A percentile compares a stretch with the other conserved stretches of the same genome.
These are phyloP conservation scores for Cadophora sp. DNA, from an alignment of 2,329 filamentous ascomycete species.

Conservation along the genomic window DNA sequence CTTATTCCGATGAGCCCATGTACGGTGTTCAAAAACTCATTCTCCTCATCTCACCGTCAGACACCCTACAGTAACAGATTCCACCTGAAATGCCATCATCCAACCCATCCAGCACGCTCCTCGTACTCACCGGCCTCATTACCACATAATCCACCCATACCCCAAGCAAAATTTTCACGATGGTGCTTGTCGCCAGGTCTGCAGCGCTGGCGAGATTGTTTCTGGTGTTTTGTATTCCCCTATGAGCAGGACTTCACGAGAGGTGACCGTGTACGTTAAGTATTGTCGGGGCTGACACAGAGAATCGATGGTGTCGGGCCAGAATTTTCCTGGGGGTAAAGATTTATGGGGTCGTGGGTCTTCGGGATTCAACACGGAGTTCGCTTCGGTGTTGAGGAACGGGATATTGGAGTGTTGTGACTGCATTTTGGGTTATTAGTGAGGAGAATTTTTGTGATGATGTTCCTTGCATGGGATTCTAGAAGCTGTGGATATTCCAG, in stretches of 20 bases:
- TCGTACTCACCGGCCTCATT: slow-evolving; percentile 14
- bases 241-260: slow-evolving; percentile 37
- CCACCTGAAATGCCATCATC: slow-evolving; percentile 6
- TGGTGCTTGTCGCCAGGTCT: not conserved
- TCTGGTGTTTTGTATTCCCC: slow-evolving; percentile 8
- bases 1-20: slow-evolving; percentile 4
- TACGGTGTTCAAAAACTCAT: slow-evolving; percentile 3
- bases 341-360: slow-evolving; percentile 16
- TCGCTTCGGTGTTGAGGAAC: slow-evolving; percentile 11
- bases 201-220: slow-evolving; percentile 7
- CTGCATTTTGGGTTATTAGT: slow-evolving; percentile 3
- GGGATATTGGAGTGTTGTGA: not conserved
- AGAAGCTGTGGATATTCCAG: slow-evolving; percentile 5
- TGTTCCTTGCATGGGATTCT: not conserved
- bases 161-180: not conserved
- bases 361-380: slow-evolving; percentile 12
- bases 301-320: slow-evolving; percentile 32
- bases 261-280: slow-evolving; percentile 38
- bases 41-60: not conserved
- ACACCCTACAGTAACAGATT: not conserved
- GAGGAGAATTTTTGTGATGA: slow-evolving; percentile 3
- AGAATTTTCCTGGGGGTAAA: slow-evolving; percentile 29
- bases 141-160: slow-evolving; percentile 17
- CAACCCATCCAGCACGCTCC: slow-evolving; percentile 5
- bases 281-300: slow-evolving; percentile 40